Evolutionary conservation across 306 rosid genomes (phyloP).

Genomic region (Casuarina cunninghamiana): DNA sequence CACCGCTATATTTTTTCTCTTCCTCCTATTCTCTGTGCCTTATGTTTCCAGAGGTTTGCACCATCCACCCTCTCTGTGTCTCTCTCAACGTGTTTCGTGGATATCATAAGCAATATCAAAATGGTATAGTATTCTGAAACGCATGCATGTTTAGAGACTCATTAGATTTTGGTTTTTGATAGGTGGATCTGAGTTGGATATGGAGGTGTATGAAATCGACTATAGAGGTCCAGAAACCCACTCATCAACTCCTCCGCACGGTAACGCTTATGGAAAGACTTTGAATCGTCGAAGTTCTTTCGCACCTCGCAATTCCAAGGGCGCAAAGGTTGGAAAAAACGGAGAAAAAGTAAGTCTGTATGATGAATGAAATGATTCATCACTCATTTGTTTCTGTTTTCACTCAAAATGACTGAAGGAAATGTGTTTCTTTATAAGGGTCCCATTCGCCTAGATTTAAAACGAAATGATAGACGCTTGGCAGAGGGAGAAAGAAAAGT

Average conservation of each 20-base stretch:
- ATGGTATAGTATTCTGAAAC: too few species aligned
- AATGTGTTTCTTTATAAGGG: too few species aligned
- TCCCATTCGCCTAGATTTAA: too few species aligned
- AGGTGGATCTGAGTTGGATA: constrained; percentile 43
- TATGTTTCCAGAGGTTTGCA: constrained; percentile 43
- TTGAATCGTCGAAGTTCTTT: constrained; percentile 25
- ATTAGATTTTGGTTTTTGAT: not conserved
- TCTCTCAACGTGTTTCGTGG: not conserved
- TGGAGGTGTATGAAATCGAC: constrained; percentile 78
- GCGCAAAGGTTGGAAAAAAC: constrained; percentile 11
- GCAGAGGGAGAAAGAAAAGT: not conserved
- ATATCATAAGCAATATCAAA: too few species aligned
- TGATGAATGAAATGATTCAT: not conserved
- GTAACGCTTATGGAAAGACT: constrained; percentile 38
- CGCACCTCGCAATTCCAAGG: constrained; percentile 30
- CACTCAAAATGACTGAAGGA: not conserved
- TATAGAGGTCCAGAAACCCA: constrained; percentile 98
- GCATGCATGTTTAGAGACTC: not conserved
- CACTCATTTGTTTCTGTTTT: not conserved
- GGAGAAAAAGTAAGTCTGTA: constrained; percentile 44
- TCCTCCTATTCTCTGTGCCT: constrained; percentile 52
- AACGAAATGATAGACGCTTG: not conserved
- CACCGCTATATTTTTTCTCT: constrained; percentile 37
- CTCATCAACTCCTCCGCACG: constrained; percentile 74
- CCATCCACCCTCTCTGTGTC: not conserved